Base-by-base conservation (phyloP, 129 eudicot genomes). In the Scalesia atractyloides region DNA sequence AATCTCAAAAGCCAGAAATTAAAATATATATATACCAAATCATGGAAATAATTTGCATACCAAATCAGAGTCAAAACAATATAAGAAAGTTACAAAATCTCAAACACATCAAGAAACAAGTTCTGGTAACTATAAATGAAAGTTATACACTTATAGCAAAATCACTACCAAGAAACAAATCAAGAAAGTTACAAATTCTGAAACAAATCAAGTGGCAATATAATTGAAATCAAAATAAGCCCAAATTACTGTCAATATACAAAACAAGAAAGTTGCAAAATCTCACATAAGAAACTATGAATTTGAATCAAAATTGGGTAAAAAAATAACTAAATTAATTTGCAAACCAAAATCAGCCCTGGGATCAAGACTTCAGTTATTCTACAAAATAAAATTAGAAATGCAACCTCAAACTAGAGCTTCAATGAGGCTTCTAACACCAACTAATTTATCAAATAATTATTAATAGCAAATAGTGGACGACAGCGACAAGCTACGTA, bases 281-380 rank as follows among this genome's bases (percentile, higher is more conserved):
- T 52, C 59, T 17, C 24, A 52, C 24, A 52, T 12, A 51, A 69
- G 47, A 69, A 69, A 51, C 46, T 5, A 69, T n/a, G 17, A 3
- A 33, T 9, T n/a, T 15, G 26, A 46, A 50, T 50, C 56, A 50
- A 50, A n/a, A 15, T 50, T 4, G 56, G 56, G 9, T 26, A 26
- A 2, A 5, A 4, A 8, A n/a, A 50, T 11, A n/a, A 50, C 5
- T 50, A 2, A 26, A 37, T 4, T 37, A 37, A 37, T 44, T 71
- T 20, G 56, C 66, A 57, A 41, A 44, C 24, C 53, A 5, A 60
- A 43, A 60, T 26, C 34, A 51, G 26, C 0, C 63, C 9, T 19
- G 53, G 39, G 53, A 74, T 74, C 79, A 74, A 50, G 72, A 64
- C 33, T 73, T 50, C 33, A 33, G 52, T 18, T 50, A 74, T 3